Conservation (phyloP, 1,284 basidiomycete species). For the Tilletia setariae region DNA sequence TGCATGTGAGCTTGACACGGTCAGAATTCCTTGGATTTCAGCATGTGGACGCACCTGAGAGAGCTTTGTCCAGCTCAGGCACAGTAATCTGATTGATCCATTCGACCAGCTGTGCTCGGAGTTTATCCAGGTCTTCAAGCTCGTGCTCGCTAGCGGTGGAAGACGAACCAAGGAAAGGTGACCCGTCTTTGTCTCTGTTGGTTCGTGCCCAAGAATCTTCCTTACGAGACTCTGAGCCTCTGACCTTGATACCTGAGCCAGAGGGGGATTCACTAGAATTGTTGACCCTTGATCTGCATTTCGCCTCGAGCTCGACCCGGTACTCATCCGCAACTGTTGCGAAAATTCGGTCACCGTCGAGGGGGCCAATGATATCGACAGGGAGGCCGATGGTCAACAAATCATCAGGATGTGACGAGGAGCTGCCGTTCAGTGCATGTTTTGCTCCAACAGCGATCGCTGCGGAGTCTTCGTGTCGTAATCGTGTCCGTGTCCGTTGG, state of each 20-base stretch:
- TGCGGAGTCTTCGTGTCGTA: neutral
- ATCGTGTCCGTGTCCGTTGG: neutral
- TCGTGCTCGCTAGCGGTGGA: neutral
- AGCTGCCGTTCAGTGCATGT: neutral
- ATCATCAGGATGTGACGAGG: neutral
- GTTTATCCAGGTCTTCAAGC: neutral
- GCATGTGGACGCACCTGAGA: neutral
- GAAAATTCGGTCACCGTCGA: neutral
- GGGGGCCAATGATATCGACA: neutral
- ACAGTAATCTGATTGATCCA: constrained; percentile 10
- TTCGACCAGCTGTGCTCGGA: neutral
- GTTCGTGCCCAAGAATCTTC: neutral
- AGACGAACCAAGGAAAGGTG: neutral
- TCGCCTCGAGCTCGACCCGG: neutral
- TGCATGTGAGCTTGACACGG: too few species aligned
- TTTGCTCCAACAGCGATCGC: neutral
- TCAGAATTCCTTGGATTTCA: too few species aligned
- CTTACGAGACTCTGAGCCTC: neutral
- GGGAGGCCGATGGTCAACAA: neutral
- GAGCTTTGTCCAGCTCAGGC: neutral
- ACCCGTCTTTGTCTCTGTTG: neutral
- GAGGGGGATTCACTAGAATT: neutral
- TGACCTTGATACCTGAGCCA: neutral
- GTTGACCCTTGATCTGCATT: neutral
- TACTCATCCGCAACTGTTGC: neutral